Percentiles rank a stretch among this genome's conserved stretches.
These are phyloP conservation scores for Terana coerulea DNA, from an alignment of 768 basidiomycete species.

Conservation along the genomic window DNA sequence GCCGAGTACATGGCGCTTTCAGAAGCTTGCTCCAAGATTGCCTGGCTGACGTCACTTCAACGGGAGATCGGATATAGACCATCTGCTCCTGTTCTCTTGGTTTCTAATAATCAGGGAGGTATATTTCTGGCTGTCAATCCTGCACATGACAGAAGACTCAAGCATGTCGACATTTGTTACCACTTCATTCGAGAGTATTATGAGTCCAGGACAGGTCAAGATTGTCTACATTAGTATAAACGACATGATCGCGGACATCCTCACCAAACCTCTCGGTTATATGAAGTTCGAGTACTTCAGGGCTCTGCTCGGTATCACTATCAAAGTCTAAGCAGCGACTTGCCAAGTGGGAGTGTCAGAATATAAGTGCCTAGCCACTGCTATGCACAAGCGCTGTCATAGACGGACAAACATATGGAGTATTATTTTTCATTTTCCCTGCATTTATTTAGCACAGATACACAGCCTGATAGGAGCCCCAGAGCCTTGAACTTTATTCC, in stretches of 20 bases:
- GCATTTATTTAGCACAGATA: no score
- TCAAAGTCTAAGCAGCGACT: no score
- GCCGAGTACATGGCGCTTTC: conserved; percentile 13
- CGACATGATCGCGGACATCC: conserved; percentile 9
- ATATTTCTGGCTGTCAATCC: conserved; percentile 20
- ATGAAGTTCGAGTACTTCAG: conserved; percentile 2
- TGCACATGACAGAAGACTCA: conserved; percentile 23
- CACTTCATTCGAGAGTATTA: conserved; percentile 27
- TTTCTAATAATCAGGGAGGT: conserved; percentile 27
- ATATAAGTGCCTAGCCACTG: no score
- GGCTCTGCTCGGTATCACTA: background rate
- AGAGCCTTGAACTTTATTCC: no score
- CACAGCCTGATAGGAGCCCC: no score
- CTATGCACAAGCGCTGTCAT: no score
- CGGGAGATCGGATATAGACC: conserved; percentile 1
- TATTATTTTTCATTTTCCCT: no score
- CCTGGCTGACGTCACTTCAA: background rate
- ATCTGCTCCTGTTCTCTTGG: no score
- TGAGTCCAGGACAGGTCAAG: background rate
- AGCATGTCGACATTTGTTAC: conserved; percentile 33
- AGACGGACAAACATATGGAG: no score
- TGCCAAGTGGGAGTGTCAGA: no score
- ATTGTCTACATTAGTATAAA: background rate
- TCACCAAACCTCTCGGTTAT: conserved; percentile 10
- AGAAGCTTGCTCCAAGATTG: background rate